phyloP scores from a whole-genome alignment of 345 rosid genomes.

The Pugionium dolabratum region DNA sequence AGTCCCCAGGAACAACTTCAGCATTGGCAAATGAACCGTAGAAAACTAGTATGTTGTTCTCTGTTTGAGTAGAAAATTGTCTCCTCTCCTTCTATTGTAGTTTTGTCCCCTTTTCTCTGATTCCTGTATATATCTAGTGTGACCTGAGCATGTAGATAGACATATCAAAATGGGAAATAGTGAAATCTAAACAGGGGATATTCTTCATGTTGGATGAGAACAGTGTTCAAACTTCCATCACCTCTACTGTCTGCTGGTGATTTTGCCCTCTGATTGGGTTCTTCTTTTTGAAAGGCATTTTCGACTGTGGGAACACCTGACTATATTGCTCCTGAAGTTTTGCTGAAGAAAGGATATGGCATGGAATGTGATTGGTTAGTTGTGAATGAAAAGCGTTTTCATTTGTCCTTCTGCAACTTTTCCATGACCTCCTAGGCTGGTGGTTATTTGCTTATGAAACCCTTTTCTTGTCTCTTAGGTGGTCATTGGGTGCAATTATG shows the following conservation, averaged over 20 bases:
- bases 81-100: slow-evolving; percentile 5
- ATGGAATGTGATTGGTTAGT: slow-evolving; percentile 98
- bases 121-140: slow-evolving; percentile 10
- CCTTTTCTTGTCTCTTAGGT: slow-evolving; percentile 52
- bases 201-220: slow-evolving; percentile 19
- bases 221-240: slow-evolving; percentile 12
- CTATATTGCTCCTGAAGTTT: slow-evolving; percentile 95
- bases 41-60: slow-evolving; percentile 68
- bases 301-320: slow-evolving; percentile 98
- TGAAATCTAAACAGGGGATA: slow-evolving; percentile 7
- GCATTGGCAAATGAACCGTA: slow-evolving; percentile 99
- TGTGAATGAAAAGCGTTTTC: slow-evolving; percentile 26
- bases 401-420: slow-evolving; percentile 19
- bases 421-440: slow-evolving; percentile 12
- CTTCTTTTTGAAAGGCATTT: slow-evolving; percentile 63
- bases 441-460: slow-evolving; percentile 10
- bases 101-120: slow-evolving; percentile 8
- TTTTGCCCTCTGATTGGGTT: slow-evolving; percentile 26
- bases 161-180: not conserved
- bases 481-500: slow-evolving; percentile 98
- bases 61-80: slow-evolving; percentile 1
- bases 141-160: slow-evolving; percentile 26
- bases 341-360: slow-evolving; percentile 97
- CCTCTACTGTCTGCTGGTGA: slow-evolving; percentile 10
- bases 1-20: slow-evolving; percentile 93